phyloP scores from a whole-genome alignment of 1,139 yeast species.

The Hemisphaericaspora lyxosophila region DNA sequence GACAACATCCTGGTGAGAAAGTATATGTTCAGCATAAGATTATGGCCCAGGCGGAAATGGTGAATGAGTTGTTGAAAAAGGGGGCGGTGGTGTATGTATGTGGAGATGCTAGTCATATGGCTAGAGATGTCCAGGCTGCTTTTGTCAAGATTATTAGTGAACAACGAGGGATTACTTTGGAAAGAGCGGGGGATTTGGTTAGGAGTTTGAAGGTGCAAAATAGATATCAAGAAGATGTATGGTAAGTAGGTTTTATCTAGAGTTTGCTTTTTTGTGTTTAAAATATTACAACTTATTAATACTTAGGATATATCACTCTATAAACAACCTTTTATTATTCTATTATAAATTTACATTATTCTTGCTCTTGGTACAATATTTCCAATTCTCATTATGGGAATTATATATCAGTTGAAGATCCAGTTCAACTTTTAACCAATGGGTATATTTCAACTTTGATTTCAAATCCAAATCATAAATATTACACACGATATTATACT shows the following conservation, averaged over 20 bases:
- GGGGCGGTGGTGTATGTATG: conserved; percentile 94
- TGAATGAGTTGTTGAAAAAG: conserved; percentile 58
- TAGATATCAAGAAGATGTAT: conserved; percentile 95
- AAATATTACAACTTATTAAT: no score
- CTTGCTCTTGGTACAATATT: conserved; percentile 29
- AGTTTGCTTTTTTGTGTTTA: not conserved
- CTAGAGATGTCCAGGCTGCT: conserved; percentile 87
- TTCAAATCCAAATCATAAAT: conserved; percentile 48
- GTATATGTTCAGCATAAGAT: conserved; percentile 87
- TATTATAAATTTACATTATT: no score
- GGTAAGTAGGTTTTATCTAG: conserved; percentile 47
- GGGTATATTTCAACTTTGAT: conserved; percentile 39
- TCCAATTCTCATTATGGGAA: conserved; percentile 39
- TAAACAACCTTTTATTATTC: no score
- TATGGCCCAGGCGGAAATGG: conserved; percentile 53
- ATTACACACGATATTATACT: conserved; percentile 36
- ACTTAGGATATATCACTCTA: no score
- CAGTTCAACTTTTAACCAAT: conserved; percentile 43
- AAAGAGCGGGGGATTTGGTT: conserved; percentile 73
- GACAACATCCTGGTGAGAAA: conserved; percentile 62
- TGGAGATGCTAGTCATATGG: conserved; percentile 97
- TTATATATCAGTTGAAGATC: conserved; percentile 36
- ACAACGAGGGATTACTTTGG: conserved; percentile 57
- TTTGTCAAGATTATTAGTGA: conserved; percentile 62
- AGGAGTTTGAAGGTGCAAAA: conserved; percentile 82